Percentiles rank a stretch among this genome's conserved stretches.
phyloP scores from a whole-genome alignment of 352 stramenopile genomes.

The Plasmopara halstedii region DNA sequence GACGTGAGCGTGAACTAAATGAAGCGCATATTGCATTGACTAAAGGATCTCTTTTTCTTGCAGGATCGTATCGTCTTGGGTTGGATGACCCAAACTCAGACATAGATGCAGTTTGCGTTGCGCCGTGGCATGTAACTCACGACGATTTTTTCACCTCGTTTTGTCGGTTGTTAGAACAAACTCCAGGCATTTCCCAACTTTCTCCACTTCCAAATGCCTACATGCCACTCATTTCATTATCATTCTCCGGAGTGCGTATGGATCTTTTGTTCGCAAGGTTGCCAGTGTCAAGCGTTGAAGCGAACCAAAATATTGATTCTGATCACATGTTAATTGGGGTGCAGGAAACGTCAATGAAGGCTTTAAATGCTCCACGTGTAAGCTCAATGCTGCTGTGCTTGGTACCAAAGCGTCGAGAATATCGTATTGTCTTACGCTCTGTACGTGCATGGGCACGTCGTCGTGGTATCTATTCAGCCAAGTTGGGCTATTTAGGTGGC shows the following conservation, averaged over 20 bases:
- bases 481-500: conserved; percentile 95
- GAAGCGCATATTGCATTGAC: conserved; percentile 72
- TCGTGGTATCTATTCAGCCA: conserved; percentile 95
- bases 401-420: conserved; percentile 82
- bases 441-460: conserved; percentile 69
- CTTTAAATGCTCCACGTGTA: conserved; percentile 89
- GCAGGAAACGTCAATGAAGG: conserved; percentile 92
- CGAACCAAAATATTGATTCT: conserved; percentile 77
- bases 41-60: conserved; percentile 66
- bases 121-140: conserved; percentile 71
- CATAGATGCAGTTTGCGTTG: conserved; percentile 80
- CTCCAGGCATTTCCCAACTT: conserved; percentile 62
- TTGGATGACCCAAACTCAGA: conserved; percentile 78
- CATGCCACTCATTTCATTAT: conserved; percentile 89
- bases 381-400: conserved; percentile 94
- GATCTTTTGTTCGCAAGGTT: conserved; percentile 89
- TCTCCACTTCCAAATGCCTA: conserved; percentile 85
- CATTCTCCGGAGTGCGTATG: conserved; percentile 81
- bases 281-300: conserved; percentile 47
- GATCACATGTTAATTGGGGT: conserved; percentile 89
- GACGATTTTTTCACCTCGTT: conserved; percentile 86
- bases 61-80: conserved; percentile 82
- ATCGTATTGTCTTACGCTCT: conserved; percentile 79
- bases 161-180: conserved; percentile 49
- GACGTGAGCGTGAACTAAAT: conserved; percentile 47